Percentiles rank a stretch among this genome's conserved stretches.
These are phyloP conservation scores for Zygoascus meyerae DNA, from an alignment of 1,139 yeast species.

Conservation along the genomic window DNA sequence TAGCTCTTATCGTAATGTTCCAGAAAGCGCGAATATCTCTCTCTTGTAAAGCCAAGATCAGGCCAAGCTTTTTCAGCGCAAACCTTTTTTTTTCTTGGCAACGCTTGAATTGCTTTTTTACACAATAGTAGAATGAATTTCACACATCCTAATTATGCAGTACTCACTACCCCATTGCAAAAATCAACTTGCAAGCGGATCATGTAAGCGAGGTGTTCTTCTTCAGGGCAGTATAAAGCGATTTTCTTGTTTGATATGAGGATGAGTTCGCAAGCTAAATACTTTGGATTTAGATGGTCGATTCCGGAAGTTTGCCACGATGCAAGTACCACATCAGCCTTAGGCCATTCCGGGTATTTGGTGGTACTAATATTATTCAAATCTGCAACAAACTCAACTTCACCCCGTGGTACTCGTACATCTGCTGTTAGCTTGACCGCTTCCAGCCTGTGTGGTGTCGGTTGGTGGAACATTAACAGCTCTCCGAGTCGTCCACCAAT, in stretches of 20 bases:
- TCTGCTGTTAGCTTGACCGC: conserved; percentile 31
- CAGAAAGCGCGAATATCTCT: too few species aligned
- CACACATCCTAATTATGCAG: not conserved
- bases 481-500: conserved; percentile 21
- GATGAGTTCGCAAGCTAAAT: conserved; percentile 27
- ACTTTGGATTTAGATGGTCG: conserved; percentile 22
- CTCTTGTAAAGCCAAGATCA: not conserved
- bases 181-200: conserved; percentile 11
- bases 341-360: conserved; percentile 24
- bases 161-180: not conserved
- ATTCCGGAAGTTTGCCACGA: conserved; percentile 24
- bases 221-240: conserved; percentile 15
- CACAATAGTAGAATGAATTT: not conserved
- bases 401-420: conserved; percentile 30
- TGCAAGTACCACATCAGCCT: conserved; percentile 22
- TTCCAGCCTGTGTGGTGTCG: conserved; percentile 21
- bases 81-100: conserved; percentile 6
- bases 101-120: conserved; percentile 1
- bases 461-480: conserved; percentile 25
- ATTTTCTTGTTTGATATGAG: conserved; percentile 15
- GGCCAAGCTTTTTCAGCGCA: conserved; percentile 5
- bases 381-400: conserved; percentile 25
- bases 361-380: conserved; percentile 19
- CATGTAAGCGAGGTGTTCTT: conserved; percentile 13
- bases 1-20: too few species aligned